Conservation (phyloP, 495 filamentous ascomycete genomes). For the Trichoderma virens region DNA sequence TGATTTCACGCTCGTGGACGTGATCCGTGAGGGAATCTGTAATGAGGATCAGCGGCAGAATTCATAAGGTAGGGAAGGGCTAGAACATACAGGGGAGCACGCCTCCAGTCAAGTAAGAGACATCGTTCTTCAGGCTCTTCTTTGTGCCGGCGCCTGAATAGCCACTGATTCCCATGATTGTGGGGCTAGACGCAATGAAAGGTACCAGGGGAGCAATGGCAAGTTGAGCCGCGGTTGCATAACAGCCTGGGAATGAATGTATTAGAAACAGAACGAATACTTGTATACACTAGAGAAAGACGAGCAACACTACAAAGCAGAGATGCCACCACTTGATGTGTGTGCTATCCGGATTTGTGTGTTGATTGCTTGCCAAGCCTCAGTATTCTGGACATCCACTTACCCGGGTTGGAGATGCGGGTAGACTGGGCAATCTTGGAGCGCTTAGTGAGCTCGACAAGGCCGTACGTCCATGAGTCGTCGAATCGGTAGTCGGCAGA, state of each 20-base stretch:
- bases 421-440: constrained; percentile 72
- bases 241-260: too few relatives aligned
- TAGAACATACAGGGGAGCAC: too few relatives aligned
- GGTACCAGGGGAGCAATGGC: constrained; percentile 79
- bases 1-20: constrained; percentile 93
- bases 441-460: constrained; percentile 79
- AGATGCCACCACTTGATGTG: too few relatives aligned
- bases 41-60: too few relatives aligned
- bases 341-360: too few relatives aligned
- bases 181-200: constrained; percentile 72
- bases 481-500: constrained; percentile 96
- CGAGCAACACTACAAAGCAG: too few relatives aligned
- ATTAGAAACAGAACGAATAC: too few relatives aligned
- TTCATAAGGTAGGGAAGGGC: too few relatives aligned
- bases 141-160: constrained; percentile 97
- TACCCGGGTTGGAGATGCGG: constrained; percentile 86
- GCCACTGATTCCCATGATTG: constrained; percentile 86
- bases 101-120: too few relatives aligned
- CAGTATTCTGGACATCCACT: too few relatives aligned
- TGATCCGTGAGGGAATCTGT: constrained; percentile 90
- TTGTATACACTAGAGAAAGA: too few relatives aligned
- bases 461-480: constrained; percentile 80
- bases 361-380: too few relatives aligned
- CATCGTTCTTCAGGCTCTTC: constrained; percentile 91
- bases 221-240: constrained; percentile 92